Base-by-base conservation (phyloP, 768 basidiomycete species). In the Scleroderma bovista region DNA sequence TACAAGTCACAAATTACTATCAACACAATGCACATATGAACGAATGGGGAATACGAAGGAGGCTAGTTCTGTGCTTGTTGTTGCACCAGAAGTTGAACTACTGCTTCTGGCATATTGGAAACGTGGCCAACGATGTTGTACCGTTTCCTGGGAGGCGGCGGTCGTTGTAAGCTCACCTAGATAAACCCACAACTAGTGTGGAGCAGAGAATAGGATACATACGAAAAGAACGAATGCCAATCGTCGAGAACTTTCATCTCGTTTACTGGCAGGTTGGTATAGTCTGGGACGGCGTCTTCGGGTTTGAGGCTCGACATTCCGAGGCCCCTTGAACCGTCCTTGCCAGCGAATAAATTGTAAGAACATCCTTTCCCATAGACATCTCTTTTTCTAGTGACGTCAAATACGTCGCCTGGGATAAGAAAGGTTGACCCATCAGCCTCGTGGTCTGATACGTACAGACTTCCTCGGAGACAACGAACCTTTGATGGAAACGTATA, bases 401-500 rank as follows among this genome's bases (percentile, higher is more conserved):
- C 93, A 68, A 96, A 97, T 9, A 97, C 77, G 1, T 84, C 86
- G 42, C 93, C 89, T 89, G 54, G 3, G 46, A 22, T 12, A 6
- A 24, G 19, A 22, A 1, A 38, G 20, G 22, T 19, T 49, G 51
- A 32, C 45, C 29, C 46, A 19, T 24, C 41, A 47, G 48, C 39
- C 34, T 40, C 32, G 42, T 22, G 56, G 15, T 23, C 13, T 38
- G 15, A 23, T 47, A 45, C 20, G 45, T 34, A 31, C 26, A 60
- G 50, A 80, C 84, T 84, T 73, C 93, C 93, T 69, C 94, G 92
- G 22, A 20, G 39, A 3, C 20, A 15, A 57, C 62, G 38, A 51
- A 84, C 90, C 91, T 76, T 96, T 97, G 72, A 98, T 94, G 26
- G 92, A 86, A 38, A 98, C 86, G 57, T 87, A 93, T 53, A 98